Evolutionary conservation across 2,329 filamentous ascomycete genomes (phyloP), one percentile per base, ranked within the genome.

Genomic region (Periconia macrospinosa): DNA sequence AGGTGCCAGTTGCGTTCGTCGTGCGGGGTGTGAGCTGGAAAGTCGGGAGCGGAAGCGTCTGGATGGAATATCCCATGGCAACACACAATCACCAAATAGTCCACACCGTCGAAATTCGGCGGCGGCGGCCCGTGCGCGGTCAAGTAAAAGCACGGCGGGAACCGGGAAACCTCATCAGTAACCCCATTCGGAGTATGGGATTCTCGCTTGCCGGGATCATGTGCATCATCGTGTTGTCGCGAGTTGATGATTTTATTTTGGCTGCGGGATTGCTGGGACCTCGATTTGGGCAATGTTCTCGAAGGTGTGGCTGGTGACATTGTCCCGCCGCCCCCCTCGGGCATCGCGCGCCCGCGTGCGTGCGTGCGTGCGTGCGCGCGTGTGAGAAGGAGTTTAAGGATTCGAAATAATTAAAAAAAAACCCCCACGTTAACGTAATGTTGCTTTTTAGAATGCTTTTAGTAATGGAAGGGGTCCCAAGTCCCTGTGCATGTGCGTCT

Each of bases 31-130:
- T 66, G 50, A 7, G 69, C 56, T 2, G 67, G 61, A 33, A 74
- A 68, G 47, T 62, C 56, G 3, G 65, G 44, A 19, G 55, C 55
- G 3, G 61, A 58, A 9, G 61, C 61, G 53, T 69, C 64, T 11
- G 71, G 69, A 15, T 68, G 58, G 80, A 89, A 95, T 53, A 93
- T 90, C 27, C 86, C 89, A 75, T 96, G 91, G 70, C 91, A 92
- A 77, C 91, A 94, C 47, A 95, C 88, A 45, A 95, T 76, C 48
- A 95, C 84, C 11, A 95, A 81, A 59, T 90, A 66, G 14, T 71
- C 66, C 17, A 66, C 57, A 3, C 58, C 58, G 14, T 51, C 52
- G 54, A 70, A 71, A 42, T 56, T 68, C 27, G 51, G 60, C 8
- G 58, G 57, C 11, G 66, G 66, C 18, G 66, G 61, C 18, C 61